phyloP scores from a whole-genome alignment of 768 basidiomycete genomes.

The Boletus insuetus region DNA sequence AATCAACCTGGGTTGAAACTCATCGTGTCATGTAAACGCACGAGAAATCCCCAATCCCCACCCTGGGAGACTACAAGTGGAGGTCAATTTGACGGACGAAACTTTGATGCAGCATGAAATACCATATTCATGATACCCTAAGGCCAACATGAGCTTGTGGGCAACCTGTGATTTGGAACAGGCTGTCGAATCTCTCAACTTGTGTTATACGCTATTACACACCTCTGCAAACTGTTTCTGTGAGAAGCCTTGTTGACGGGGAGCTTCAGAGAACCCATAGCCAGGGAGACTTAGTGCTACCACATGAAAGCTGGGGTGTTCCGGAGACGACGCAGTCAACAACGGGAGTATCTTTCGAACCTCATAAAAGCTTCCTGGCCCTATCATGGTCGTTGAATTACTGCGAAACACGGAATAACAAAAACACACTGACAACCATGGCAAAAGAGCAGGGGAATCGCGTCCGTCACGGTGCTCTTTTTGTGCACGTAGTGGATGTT shows the following conservation, averaged over 20 bases:
- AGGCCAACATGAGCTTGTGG: constrained; percentile 47
- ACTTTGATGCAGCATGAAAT: neutral
- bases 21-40: constrained; percentile 15
- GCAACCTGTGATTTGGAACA: constrained; percentile 33
- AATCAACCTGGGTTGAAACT: neutral
- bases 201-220: neutral
- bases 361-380: constrained; percentile 54
- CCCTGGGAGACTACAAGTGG: constrained; percentile 42
- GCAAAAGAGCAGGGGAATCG: constrained; percentile 58
- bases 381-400: constrained; percentile 17
- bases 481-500: constrained; percentile 62
- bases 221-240: constrained; percentile 56
- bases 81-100: neutral
- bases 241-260: constrained; percentile 50
- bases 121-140: constrained; percentile 52
- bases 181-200: neutral
- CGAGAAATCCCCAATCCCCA: constrained; percentile 46
- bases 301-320: constrained; percentile 60
- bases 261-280: constrained; percentile 59
- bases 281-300: constrained; percentile 59
- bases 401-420: neutral
- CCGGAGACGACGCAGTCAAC: constrained; percentile 38
- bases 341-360: constrained; percentile 55
- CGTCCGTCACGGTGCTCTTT: constrained; percentile 40
- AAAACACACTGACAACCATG: constrained; percentile 46